Base-by-base conservation (phyloP, 768 basidiomycete genomes). In the Fomitopsis pulvina region DNA sequence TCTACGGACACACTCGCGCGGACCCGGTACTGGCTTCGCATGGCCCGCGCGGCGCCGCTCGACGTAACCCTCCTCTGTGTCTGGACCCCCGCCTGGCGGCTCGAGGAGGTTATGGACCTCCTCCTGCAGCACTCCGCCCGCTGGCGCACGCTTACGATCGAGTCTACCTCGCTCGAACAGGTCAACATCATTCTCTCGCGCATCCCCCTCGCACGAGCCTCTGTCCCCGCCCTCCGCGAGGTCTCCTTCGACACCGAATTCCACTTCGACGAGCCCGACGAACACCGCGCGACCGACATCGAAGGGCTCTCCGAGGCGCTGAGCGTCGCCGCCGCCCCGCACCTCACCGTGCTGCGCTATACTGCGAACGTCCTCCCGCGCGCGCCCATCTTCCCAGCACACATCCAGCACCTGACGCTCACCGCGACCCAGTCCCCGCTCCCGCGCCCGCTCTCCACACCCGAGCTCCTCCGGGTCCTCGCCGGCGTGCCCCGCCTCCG, bases 11-110 rank as follows among this genome's bases (percentile, higher is more conserved):
- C 74, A 29, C 63, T 63, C 48, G 62, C 65, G 2, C 71, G 73
- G 52, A 75, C 75, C 20, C 67, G 58, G 16, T 66, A 76, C 47
- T 83, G 79, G 79, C 71, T 83, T 14, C 62, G 66, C 44, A 77
- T 67, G 53, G 76, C 75, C 7, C 65, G 65, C 37, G 60, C 65
- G 25, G 70, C 70, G 16, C 69, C 66, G 7, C 69, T 83, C 40
- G 63, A 68, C 32, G 69, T 80, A 55, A 71, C 72, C 18, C 41
- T 83, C 26, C 67, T 73, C 12, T 45, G 50, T 11, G 50, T 56
- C 5, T 51, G 55, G 52, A 71, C 43, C 57, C 63, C 25, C 50
- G 60, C n/a, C 60, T 68, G 44, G 53, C 57, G 24, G 56, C 61
- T 49, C 60, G 60, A 45, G 48, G 59, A 63, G n/a, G 56, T 74